Evolutionary conservation across 306 rosid genomes (phyloP), one percentile per base, ranked within the genome.

Genomic region (Vigna hirtella): DNA sequence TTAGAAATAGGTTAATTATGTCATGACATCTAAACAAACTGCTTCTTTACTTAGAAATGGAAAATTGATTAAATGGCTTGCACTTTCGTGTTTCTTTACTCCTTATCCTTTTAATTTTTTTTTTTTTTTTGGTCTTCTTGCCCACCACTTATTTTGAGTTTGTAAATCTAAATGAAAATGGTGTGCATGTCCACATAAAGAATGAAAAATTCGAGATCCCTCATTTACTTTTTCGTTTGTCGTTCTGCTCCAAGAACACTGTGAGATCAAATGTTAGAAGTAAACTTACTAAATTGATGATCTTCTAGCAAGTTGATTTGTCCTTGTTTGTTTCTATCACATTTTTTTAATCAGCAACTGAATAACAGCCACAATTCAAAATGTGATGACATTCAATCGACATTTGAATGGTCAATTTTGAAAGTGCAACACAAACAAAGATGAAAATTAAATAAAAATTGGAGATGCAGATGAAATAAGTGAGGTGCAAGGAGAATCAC

Each of bases 301-400:
- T 72, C 24, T 16, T 82, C 51, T 82, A 47, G 78, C 51, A 47
- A 55, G 49, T 24, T 77, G 67, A 43, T 34, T 83, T 68, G 74
- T 62, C 65, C 77, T 45, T 55, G 45, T 66, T 61, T 61, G 45
- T 66, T 78, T 50, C 45, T 73, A 73, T 8, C 14, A 63, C 71
- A 28, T 72, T 50, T 66, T 61, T 26, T 26, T 59, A 20, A 20
- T 20, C 20, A 20, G 0, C 20, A 20, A 20, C 20, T 20, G 20
- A 20, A 20, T 20, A 20, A 20, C 0, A 20, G 0, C 0, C 20
- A 20, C 0, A 20, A 20, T 20, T 20, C 20, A 20, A 20, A 20
- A 20, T 20, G 0, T 20, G 20, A 0, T 20, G 20, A 20, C 0
- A 20, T 20, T 20, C 20, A 20, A 20, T 20, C 20, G 20, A 0